A percentile compares a stretch with the other conserved stretches of the same genome.
These are phyloP conservation scores for Mortierella hygrophila DNA, from an alignment of 192 early-diverging fungal genomes.

Conservation along the genomic window DNA sequence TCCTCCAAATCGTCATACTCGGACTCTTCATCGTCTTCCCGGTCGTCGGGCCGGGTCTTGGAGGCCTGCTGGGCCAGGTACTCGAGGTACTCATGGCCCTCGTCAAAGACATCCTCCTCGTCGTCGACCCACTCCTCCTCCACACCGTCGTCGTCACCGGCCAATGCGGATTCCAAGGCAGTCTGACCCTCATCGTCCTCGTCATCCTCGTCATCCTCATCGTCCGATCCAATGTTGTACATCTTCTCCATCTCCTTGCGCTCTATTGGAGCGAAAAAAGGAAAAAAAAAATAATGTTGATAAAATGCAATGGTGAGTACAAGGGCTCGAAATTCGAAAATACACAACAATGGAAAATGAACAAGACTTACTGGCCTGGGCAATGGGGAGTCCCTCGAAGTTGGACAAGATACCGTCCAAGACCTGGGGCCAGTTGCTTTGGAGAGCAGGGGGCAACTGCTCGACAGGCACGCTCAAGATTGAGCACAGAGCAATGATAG, in stretches of 20 bases:
- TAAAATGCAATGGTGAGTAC: background rate
- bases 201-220: constrained; percentile 70
- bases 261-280: constrained; percentile 31
- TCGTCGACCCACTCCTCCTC: constrained; percentile 64
- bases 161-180: constrained; percentile 66
- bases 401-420: constrained; percentile 77
- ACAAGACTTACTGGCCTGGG: constrained; percentile 66
- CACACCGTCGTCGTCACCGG: constrained; percentile 64
- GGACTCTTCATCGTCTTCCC: constrained; percentile 73
- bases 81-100: constrained; percentile 59
- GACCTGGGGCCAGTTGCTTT: constrained; percentile 80
- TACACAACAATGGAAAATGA: background rate
- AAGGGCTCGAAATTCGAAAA: background rate
- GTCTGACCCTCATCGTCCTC: constrained; percentile 63
- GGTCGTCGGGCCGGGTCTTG: constrained; percentile 40
- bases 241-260: constrained; percentile 69
- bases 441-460: constrained; percentile 79
- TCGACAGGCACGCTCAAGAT: constrained; percentile 80
- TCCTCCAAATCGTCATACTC: constrained; percentile 80
- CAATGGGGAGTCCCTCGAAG: constrained; percentile 80
- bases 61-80: constrained; percentile 58
- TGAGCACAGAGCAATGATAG: constrained; percentile 82
- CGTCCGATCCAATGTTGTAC: constrained; percentile 69
- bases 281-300: background rate
- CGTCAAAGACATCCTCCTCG: constrained; percentile 60